Base-by-base conservation (phyloP, 2,329 filamentous ascomycete species). In the Trichoderma harzianum region DNA sequence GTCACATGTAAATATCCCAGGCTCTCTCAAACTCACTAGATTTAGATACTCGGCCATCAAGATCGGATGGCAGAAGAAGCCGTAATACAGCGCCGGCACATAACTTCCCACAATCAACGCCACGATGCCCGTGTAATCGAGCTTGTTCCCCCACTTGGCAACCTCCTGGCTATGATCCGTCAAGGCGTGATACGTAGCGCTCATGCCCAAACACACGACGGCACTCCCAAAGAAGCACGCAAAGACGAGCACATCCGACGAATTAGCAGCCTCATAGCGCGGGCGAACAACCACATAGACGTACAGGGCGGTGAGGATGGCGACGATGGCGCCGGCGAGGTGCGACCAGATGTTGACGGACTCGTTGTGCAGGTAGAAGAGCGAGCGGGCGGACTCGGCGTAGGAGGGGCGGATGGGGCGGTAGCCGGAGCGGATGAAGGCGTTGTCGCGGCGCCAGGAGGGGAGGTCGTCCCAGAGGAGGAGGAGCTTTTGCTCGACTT, bases 111-210 rank as follows among this genome's bases (percentile, higher is more conserved):
- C 93, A 72, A 98, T 98, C 75, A 99, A 84, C 63, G 91, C 89
- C 34, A 98, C 93, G 76, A 99, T 99, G 7, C 96, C 96, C 6
- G 95, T 89, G 80, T 99, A 98, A 80, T 99, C 96, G 71, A 98
- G 84, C 80, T 97, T 93, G 80, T 98, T 98, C 12, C 95, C 95
- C 85, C 94, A 93, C 73, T 89, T 91, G 2, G 92, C 90, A 16
- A 98, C 93, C 2, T 83, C 82, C 47, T 90, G 88, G 21, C 93
- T 96, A 81, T 99, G 96, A 75, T 98, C 97, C 26, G 87, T 90
- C 62, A 98, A 88, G 2, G 93, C 88, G 80, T 99, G 96, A 79
- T 91, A 99, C 3, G 91, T 92, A 6, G 94, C 92, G 76, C 92
- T 94, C 90, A 95, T 93, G 26, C 92, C 91, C 67, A 96, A 83